Base-by-base conservation (phyloP, 2,329 filamentous ascomycete genomes). In the Claviceps sp. region DNA sequence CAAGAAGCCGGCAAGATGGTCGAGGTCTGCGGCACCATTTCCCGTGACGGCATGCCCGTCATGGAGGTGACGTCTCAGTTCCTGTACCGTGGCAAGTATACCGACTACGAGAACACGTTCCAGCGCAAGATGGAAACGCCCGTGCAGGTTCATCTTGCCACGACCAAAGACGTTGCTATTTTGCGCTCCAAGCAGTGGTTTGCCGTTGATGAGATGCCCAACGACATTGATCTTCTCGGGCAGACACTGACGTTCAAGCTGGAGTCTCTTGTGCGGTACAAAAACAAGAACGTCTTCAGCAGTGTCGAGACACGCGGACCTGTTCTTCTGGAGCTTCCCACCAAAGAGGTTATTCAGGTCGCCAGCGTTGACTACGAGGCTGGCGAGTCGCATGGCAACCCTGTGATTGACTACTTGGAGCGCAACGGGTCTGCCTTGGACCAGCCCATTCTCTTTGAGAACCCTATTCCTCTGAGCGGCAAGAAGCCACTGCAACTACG, bases 41-140 rank as follows among this genome's bases (percentile, higher is more conserved):
- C 79, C 51, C 85, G 93, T 44, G 82, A 90, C 51, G 85, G 85
- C 26, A 70, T 87, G 67, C 77, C 89, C 5, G 89, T 98, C 56
- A 98, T 98, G 93, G 89, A 98, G 66, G 93, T 98, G 30, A 97
- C 90, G 13, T 96, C 89, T 56, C 93, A 98, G 69, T 98, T 98
- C 78, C 70, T 98, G 62, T 98, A 98, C 76, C 85, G 94, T 48
- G 93, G 93, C 52, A 77, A 78, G 34, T 98, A 98, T 72, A 86
- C 79, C 52, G 94, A 98, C 68, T 98, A 82, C 61, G 87, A 96
- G 72, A 98, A 95, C 72, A 98, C 94, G 6, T 98, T 98, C 82
- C 90, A 97, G 72, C 87, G 93, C 66, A 97, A 96, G 79, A 81
- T 84, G 6, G 93, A 98, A 73, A 95, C 87, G 1, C 90, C 91